Conservation (phyloP, 1,284 basidiomycete species). For the Lentinus polychrous region DNA sequence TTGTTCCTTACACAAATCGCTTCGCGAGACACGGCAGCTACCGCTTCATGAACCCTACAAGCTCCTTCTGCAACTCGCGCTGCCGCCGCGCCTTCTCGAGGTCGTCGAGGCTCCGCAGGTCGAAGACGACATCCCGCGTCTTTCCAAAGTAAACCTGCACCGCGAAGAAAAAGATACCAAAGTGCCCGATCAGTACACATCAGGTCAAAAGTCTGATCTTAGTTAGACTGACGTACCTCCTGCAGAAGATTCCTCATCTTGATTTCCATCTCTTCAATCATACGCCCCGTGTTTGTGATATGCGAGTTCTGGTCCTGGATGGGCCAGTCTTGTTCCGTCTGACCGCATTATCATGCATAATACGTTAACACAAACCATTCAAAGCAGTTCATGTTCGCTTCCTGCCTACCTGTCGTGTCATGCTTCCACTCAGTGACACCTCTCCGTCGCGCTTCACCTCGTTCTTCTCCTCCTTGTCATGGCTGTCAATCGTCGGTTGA, state of each 20-base stretch:
- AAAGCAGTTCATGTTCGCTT: background rate
- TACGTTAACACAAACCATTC: background rate
- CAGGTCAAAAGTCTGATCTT: background rate
- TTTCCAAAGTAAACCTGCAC: slow-evolving; percentile 93
- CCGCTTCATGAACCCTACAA: slow-evolving; percentile 84
- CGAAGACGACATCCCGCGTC: slow-evolving; percentile 91
- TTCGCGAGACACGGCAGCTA: slow-evolving; percentile 19
- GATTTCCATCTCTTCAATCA: slow-evolving; percentile 99
- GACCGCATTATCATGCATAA: slow-evolving; percentile 2
- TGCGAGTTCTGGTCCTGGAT: slow-evolving; percentile 75
- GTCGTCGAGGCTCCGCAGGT: slow-evolving; percentile 83
- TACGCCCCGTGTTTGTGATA: slow-evolving; percentile 85
- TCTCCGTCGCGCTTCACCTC: slow-evolving; percentile 60
- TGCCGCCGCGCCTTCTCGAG: slow-evolving; percentile 79
- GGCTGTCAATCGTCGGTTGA: slow-evolving; percentile 27
- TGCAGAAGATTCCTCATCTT: slow-evolving; percentile 96
- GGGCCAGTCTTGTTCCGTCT: slow-evolving; percentile 86
- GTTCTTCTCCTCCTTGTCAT: slow-evolving; percentile 30
- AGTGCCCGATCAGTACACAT: slow-evolving; percentile 6
- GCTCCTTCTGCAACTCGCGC: slow-evolving; percentile 86
- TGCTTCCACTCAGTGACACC: slow-evolving; percentile 86
- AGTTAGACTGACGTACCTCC: slow-evolving; percentile 42
- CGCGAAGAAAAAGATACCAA: slow-evolving; percentile 2
- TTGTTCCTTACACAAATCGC: background rate
- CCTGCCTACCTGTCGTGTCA: slow-evolving; percentile 84